These are phyloP conservation scores for Malbranchea cinnamomea DNA, from an alignment of 2,329 filamentous ascomycete species.

Conservation along the genomic window DNA sequence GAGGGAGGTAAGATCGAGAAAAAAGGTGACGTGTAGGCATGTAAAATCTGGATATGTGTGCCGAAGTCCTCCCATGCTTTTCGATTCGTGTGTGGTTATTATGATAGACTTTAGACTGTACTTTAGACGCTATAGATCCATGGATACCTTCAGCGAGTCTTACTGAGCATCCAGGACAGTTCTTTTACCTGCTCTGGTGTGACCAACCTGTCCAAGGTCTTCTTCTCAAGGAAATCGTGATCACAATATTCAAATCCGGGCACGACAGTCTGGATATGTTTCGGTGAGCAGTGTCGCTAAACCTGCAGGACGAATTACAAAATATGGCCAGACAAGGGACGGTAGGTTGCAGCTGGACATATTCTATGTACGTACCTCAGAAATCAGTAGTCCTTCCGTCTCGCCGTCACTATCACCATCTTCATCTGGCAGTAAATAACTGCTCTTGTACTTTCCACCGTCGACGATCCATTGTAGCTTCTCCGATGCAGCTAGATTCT, in stretches of 20 bases:
- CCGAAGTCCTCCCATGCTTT: too few species aligned
- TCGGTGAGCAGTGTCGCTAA: too few species aligned
- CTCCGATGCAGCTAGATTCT: constrained; percentile 43
- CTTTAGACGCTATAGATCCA: too few species aligned
- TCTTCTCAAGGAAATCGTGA: constrained; percentile 47
- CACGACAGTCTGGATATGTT: constrained; percentile 38
- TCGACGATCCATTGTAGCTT: constrained; percentile 54
- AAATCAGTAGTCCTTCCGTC: constrained; percentile 46
- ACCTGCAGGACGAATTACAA: constrained; percentile 5
- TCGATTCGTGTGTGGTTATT: too few species aligned
- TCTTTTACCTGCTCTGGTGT: constrained; percentile 34
- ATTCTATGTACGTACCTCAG: constrained; percentile 32
- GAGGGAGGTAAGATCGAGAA: constrained; percentile 24
- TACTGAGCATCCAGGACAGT: constrained; percentile 25
- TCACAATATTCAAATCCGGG: constrained; percentile 54
- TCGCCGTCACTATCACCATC: constrained; percentile 20
- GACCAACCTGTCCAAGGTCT: constrained; percentile 38
- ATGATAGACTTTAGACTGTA: too few species aligned
- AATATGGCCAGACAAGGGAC: constrained; percentile 1
- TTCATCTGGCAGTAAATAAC: constrained; percentile 39
- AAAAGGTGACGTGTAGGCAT: constrained; percentile 7
- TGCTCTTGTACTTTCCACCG: constrained; percentile 52
- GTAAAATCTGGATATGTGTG: too few species aligned
- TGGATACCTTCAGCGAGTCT: too few species aligned
- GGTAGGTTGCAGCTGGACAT: constrained; percentile 1